phyloP scores from a whole-genome alignment of 2,329 filamentous ascomycete genomes.

The Sphaerulina vaccinii region DNA sequence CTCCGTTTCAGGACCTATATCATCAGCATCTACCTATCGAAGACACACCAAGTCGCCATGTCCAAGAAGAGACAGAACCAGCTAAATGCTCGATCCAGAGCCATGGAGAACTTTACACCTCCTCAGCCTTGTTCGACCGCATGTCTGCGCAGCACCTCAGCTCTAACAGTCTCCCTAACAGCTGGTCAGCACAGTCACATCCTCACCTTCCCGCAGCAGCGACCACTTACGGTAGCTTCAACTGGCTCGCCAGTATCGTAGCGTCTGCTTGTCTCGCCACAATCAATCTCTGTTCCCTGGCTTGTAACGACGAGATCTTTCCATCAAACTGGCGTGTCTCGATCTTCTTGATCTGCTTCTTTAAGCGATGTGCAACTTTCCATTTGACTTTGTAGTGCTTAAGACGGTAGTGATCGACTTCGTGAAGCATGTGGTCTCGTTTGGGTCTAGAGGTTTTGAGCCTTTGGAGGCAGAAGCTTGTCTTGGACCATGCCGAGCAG shows the following conservation, averaged over 20 bases:
- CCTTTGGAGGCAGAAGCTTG: too few relatives aligned
- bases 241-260: not conserved
- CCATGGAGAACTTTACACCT: too few relatives aligned
- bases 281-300: not conserved
- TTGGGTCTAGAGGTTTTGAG: too few relatives aligned
- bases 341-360: not conserved
- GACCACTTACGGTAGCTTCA: not conserved
- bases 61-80: too few relatives aligned
- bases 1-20: too few relatives aligned
- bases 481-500: too few relatives aligned
- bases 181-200: not conserved
- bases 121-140: too few relatives aligned
- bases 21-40: too few relatives aligned
- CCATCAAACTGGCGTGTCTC: not conserved
- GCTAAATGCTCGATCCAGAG: too few relatives aligned
- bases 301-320: not conserved
- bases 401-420: not conserved
- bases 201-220: not conserved
- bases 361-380: not conserved
- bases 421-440: not conserved
- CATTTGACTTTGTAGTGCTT: not conserved
- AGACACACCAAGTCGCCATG: too few relatives aligned
- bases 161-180: not conserved
- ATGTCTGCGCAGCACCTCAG: too few relatives aligned
- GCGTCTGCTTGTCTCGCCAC: not conserved